Base-by-base conservation (phyloP, 1,284 basidiomycete genomes). In the Ustilago tritici region DNA sequence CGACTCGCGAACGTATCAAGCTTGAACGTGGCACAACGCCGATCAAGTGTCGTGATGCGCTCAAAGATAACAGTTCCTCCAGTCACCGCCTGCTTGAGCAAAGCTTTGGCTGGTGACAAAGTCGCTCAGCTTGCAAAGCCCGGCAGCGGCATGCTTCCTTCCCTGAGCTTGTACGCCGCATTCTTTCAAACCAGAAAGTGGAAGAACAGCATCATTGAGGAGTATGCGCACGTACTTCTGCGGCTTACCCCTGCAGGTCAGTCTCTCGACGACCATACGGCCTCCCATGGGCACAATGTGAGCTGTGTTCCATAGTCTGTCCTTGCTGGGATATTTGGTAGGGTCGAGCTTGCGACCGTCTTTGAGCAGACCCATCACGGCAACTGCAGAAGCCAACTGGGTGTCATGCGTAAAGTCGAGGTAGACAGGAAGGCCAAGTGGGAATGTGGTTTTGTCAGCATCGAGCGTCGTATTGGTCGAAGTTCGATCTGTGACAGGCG, bases 371-470 rank as follows among this genome's bases (percentile, higher is more conserved):
- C 60, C 65, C 60, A 68, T 54, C 41, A 62, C 60, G 9, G 65
- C 56, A 4, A 68, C 23, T 12, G 60, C 65, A 9, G 65, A 68
- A n/a, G 56, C 56, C 34, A 68, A 23, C n/a, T 62, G 60, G 1
- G 60, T 59, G 43, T 68, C 60, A 56, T 68, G 65, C 2, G 65
- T 62, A 49, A 68, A 68, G 59, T 68, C 65, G 41, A 68, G 55
- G 28, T 68, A 68, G 23, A 68, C 49, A 1, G 60, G 55, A 40
- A 62, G 56, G 1, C 34, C 43, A 2, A 62, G 50, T 3, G 65
- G 65, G 23, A 68, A 68, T 1, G 55, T 58, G 31, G n/a, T 12
- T 1, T n/a, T 32, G 50, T 58, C 54, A n/a, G 61, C 56, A 35
- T 70, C 61, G 19, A 70, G 56, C 14, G 67, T 64, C 2, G 34